Percentiles rank a stretch among this genome's conserved stretches.
phyloP scores from a whole-genome alignment of 495 filamentous ascomycete genomes.

The Mycothermus thermophilus region DNA sequence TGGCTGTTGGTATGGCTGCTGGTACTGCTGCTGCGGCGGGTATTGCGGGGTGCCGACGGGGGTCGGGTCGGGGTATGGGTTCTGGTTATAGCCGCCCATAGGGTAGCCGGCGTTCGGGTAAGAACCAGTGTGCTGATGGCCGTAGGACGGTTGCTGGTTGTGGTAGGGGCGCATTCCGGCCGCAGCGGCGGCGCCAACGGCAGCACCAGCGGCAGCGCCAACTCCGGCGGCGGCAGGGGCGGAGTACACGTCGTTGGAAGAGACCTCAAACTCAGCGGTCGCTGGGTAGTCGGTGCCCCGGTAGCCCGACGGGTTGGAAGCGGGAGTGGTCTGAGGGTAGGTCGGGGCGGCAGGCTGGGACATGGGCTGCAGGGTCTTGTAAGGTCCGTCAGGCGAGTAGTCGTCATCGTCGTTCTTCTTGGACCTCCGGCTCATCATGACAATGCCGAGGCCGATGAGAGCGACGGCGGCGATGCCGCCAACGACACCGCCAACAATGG shows the following conservation, averaged over 20 bases:
- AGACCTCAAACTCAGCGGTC: no score
- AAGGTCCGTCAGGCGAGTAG: not conserved
- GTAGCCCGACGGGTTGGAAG: not conserved
- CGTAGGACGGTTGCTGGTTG: no score
- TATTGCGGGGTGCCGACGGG: slow-evolving; percentile 2
- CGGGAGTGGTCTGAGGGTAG: not conserved
- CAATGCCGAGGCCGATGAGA: slow-evolving; percentile 24
- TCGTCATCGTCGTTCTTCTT: slow-evolving; percentile 9
- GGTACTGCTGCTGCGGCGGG: slow-evolving; percentile 1
- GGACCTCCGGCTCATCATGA: slow-evolving; percentile 24
- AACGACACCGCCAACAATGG: slow-evolving; percentile 37
- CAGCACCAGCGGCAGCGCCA: not conserved
- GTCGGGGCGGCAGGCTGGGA: not conserved
- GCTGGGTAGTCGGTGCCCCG: no score
- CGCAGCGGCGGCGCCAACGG: not conserved
- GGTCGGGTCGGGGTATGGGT: slow-evolving; percentile 4
- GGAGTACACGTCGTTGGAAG: not conserved
- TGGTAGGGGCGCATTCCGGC: no score
- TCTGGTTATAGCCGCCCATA: not conserved
- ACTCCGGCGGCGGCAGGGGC: not conserved
- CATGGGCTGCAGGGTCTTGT: no score
- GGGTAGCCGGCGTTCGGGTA: not conserved
- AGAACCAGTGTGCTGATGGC: no score
- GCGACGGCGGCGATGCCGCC: slow-evolving; percentile 33
- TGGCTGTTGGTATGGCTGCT: slow-evolving; percentile 1